Evolutionary conservation across 768 basidiomycete species (phyloP).

Genomic region (Plicaturopsis crispa): DNA sequence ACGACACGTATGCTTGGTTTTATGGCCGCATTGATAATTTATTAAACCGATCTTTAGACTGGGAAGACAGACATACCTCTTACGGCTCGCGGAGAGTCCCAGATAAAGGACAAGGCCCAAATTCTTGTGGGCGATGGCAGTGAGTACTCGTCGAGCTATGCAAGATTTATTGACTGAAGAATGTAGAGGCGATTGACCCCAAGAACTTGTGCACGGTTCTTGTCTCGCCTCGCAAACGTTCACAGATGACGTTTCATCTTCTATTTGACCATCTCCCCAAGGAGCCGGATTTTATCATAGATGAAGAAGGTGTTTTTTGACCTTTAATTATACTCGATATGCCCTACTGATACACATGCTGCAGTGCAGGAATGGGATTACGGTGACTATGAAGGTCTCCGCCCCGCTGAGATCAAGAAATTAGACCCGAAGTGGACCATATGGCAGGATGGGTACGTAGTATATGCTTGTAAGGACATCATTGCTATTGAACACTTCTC

Average conservation of each 20-base stretch:
- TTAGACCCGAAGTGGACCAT: constrained; percentile 61
- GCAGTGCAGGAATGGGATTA: constrained; percentile 32
- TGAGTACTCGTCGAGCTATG: constrained; percentile 29
- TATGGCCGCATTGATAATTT: too few relatives aligned
- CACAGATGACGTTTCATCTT: constrained; percentile 80
- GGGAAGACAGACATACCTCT: constrained; percentile 85
- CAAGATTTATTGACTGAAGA: not conserved
- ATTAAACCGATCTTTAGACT: constrained; percentile 44
- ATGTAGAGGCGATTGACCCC: constrained; percentile 69
- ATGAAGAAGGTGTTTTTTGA: constrained; percentile 57
- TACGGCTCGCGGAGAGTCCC: constrained; percentile 65
- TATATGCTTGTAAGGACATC: too few relatives aligned
- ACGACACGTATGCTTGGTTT: constrained; percentile 46
- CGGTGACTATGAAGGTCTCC: constrained; percentile 83
- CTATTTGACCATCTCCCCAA: constrained; percentile 48
- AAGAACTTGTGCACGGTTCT: constrained; percentile 65
- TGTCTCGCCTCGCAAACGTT: constrained; percentile 84
- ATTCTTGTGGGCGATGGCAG: constrained; percentile 71
- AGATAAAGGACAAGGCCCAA: constrained; percentile 56
- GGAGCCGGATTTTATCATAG: constrained; percentile 44
- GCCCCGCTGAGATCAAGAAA: constrained; percentile 67
- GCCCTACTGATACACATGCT: too few relatives aligned
- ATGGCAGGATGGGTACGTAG: constrained; percentile 77
- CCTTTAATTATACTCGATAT: too few relatives aligned
- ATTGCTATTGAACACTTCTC: too few relatives aligned